A percentile compares a stretch with the other conserved stretches of the same genome.
phyloP scores from a whole-genome alignment of 2,329 filamentous ascomycete species.

The Bretziella fagacearum region DNA sequence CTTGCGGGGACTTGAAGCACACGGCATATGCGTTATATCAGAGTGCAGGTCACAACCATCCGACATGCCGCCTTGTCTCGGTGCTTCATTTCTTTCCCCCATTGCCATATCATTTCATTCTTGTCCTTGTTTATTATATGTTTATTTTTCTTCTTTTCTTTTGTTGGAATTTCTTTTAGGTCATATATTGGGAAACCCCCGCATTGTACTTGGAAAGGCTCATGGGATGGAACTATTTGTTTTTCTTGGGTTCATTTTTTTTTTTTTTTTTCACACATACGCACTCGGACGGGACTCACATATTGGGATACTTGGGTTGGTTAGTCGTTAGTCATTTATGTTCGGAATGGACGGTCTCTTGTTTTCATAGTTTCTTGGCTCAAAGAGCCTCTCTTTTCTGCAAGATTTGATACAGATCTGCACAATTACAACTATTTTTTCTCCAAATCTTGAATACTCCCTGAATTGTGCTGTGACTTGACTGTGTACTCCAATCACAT shows the following conservation, averaged over 20 bases:
- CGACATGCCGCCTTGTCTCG: neutral
- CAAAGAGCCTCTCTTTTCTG: too few relatives aligned
- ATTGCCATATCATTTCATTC: neutral
- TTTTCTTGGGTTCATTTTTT: neutral
- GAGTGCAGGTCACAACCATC: neutral
- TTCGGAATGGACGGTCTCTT: neutral
- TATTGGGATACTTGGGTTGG: neutral
- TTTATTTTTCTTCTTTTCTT: neutral
- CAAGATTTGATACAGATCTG: neutral
- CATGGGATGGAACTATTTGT: too few relatives aligned
- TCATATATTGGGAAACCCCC: too few relatives aligned
- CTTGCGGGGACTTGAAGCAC: too few relatives aligned
- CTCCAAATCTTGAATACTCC: too few relatives aligned
- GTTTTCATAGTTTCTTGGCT: neutral
- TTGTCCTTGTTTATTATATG: too few relatives aligned
- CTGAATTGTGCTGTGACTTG: too few relatives aligned
- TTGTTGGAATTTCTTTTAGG: neutral
- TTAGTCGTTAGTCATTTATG: neutral
- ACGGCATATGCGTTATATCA: neutral
- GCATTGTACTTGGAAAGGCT: too few relatives aligned
- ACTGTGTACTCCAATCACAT: too few relatives aligned
- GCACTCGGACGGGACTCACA: too few relatives aligned
- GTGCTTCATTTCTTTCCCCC: neutral
- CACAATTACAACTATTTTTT: neutral
- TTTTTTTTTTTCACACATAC: neutral